phyloP scores from a whole-genome alignment of 179 eudicot species.

The Beta lomatogona region DNA sequence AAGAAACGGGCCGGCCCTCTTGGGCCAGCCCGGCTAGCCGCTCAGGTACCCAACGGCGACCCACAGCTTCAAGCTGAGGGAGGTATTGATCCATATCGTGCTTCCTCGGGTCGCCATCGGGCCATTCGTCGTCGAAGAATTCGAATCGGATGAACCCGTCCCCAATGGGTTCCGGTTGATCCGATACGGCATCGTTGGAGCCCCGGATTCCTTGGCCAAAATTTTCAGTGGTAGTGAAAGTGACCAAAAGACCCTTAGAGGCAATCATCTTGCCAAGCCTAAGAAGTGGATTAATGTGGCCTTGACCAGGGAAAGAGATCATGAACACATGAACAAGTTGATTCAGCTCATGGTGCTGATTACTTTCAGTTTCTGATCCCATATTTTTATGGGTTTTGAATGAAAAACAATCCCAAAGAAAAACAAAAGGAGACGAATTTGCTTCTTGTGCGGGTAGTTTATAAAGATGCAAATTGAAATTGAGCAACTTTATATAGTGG shows the following conservation, averaged over 20 bases:
- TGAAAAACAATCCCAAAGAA: background rate
- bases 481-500: background rate
- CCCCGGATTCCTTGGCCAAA: constrained; percentile 44
- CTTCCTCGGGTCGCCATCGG: constrained; percentile 38
- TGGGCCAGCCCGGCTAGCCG: constrained; percentile 43
- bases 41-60: constrained; percentile 44
- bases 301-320: constrained; percentile 74
- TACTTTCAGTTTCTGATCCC: constrained; percentile 39
- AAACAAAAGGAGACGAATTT: too few species aligned
- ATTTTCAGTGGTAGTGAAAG: constrained; percentile 53
- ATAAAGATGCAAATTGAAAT: constrained; percentile 4
- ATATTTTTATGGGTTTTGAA: constrained; percentile 9
- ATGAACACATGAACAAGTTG: constrained; percentile 55
- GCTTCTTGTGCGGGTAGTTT: background rate
- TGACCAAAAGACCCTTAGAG: constrained; percentile 58
- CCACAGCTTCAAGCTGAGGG: constrained; percentile 51
- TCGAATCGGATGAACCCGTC: constrained; percentile 66
- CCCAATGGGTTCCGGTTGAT: constrained; percentile 51
- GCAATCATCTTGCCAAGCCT: constrained; percentile 75
- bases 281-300: constrained; percentile 80
- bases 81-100: constrained; percentile 53
- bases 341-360: background rate
- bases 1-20: constrained; percentile 59
- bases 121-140: constrained; percentile 70
- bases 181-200: constrained; percentile 37